Evolutionary conservation across 495 filamentous ascomycete genomes (phyloP), one percentile per base, ranked within the genome.

Genomic region (Thermochaetoides thermophila): DNA sequence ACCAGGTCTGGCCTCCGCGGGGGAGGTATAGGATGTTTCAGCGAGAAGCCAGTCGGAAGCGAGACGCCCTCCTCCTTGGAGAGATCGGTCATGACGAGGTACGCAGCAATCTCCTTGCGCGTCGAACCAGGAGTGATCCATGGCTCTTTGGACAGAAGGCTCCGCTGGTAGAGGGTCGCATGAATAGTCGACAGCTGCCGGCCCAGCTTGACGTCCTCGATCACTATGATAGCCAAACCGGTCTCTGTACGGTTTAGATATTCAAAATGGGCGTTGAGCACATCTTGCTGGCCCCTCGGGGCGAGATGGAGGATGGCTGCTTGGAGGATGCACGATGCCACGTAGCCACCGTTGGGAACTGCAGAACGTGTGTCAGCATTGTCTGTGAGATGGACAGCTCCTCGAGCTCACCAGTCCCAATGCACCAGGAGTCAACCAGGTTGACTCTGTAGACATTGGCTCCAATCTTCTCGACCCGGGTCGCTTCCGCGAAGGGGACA

Each of bases 331-430:
- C 46, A 49, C 8, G 76, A 61, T 13, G 76, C 75, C 8, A 79
- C 73, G 45, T 78, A 87, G 29, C 84, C 84, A 37, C 83, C 84
- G 45, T 93, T 81, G 13, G 82, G 82, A 4, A 93, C 84, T 82
- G 46, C 8, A 0, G 4, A 19, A 10, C 0, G 7, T 34, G 22
- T 24, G 6, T 24, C 22, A 24, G 22, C 22, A 7, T 24, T 24
- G 22, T 24, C 22, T 24, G 22, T 10, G 1, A 17, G n/a, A 26
- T 27, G 22, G 10, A 13, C 7, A n/a, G 24, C 5, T 22, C 23
- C 17, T 1, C 23, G 12, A 5, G 35, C 13, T 37, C n/a, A 79
- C 77, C 74, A 12, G 65, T 66, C 29, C 81, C 81, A 40, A 85
- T 82, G 39, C 68, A 78, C 70, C 73, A 87, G 12, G 70, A 66